Base-by-base conservation (phyloP, 139 green algal genomes). In the Volvox africanus region DNA sequence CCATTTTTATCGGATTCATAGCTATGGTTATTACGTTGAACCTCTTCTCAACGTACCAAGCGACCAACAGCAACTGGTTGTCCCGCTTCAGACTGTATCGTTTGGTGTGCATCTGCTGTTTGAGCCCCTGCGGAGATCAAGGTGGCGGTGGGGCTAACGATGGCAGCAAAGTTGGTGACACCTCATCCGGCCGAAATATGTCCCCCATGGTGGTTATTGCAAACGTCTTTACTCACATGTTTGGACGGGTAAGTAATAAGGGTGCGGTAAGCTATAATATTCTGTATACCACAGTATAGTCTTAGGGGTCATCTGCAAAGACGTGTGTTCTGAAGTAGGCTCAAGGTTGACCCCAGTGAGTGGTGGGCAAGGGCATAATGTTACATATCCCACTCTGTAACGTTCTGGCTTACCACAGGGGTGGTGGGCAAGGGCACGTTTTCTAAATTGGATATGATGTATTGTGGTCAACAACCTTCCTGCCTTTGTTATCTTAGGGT, bases 161-260 rank as follows among this genome's bases (percentile, higher is more conserved):
- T 73, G 11, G 65, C 65, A 28, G 65, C 21, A 16, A 28, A 73
- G 19, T 21, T 5, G 33, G 2, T 33, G 32, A n/a, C 71, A 36
- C 71, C 9, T 55, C 44, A 18, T 35, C 71, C 2, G 71, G 71
- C 71, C 36, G 71, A 24, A 82, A 61, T 61, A 3, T 67, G 20
- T 79, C 82, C 17, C 82, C 82, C 20, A 65, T 65, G 65, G 33
- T 79, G 3, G 62, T 79, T 14, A 88, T 88, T 17, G 82, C 82
- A 19, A 79, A 88, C 33, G 33, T 88, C 62, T 80, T 88, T 67
- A 65, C 32, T 22, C 6, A 65, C 33, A 13, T 88, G 1, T 88
- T 88, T 36, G 82, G 28, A 16, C 20, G 30, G 81, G 81, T 87
- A 77, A 76, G 81, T 84, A 5, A 0, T 3, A 36, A 36, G 2